Evolutionary conservation across 2,329 filamentous ascomycete species (phyloP).

Genomic region (Fusarium dimerum): DNA sequence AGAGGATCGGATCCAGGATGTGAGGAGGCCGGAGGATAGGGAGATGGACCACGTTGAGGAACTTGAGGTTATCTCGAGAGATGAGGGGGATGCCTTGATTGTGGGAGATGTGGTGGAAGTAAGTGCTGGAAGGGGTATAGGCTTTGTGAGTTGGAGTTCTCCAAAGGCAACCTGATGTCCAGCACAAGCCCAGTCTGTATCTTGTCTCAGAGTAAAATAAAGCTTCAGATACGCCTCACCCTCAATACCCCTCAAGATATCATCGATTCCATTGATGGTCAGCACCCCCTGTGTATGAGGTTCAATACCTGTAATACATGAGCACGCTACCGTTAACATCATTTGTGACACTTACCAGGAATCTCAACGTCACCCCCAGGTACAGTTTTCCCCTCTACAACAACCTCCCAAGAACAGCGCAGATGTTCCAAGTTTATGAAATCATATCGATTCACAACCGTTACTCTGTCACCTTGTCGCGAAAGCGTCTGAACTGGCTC

Average conservation of each 20-base stretch:
- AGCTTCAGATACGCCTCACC: slow-evolving; percentile 51
- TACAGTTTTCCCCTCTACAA: slow-evolving; percentile 38
- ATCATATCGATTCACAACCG: slow-evolving; percentile 54
- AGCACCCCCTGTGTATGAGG: slow-evolving; percentile 43
- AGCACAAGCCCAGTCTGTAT: slow-evolving; percentile 52
- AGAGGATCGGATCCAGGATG: slow-evolving; percentile 40
- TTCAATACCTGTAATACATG: slow-evolving; percentile 37
- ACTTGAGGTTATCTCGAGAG: slow-evolving; percentile 22
- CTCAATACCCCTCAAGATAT: slow-evolving; percentile 21
- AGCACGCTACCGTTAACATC: too few species aligned
- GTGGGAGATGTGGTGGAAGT: background rate
- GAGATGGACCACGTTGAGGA: slow-evolving; percentile 46
- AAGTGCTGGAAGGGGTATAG: slow-evolving; percentile 29
- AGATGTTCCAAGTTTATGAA: slow-evolving; percentile 54
- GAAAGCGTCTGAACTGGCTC: slow-evolving; percentile 56
- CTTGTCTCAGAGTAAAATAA: slow-evolving; percentile 44
- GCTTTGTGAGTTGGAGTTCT: slow-evolving; percentile 43
- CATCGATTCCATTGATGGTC: slow-evolving; percentile 33
- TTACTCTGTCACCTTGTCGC: slow-evolving; percentile 38
- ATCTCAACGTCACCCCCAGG: slow-evolving; percentile 40
- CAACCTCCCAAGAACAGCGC: slow-evolving; percentile 43
- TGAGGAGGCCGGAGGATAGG: slow-evolving; percentile 42
- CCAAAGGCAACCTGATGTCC: slow-evolving; percentile 55
- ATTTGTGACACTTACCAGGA: slow-evolving; percentile 26
- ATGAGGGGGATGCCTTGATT: slow-evolving; percentile 26